phyloP scores from a whole-genome alignment of 1,284 basidiomycete genomes.

The Rhodotorula sp. region DNA sequence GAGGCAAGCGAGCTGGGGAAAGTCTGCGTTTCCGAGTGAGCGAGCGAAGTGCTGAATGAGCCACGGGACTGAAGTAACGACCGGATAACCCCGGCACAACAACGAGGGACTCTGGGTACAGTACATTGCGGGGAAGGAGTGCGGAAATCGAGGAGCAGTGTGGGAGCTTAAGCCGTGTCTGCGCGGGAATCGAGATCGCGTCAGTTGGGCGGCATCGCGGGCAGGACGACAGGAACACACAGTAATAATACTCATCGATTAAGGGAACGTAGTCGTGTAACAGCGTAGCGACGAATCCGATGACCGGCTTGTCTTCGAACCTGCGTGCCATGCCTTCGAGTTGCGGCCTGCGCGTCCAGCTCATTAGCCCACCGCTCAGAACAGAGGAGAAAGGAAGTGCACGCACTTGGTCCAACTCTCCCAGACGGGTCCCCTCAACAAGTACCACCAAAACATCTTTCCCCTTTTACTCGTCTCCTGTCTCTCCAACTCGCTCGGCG shows the following conservation, averaged over 20 bases:
- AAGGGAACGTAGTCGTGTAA: conserved; percentile 50
- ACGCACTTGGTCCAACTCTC: conserved; percentile 48
- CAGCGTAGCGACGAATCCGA: conserved; percentile 48
- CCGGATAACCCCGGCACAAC: too few species aligned
- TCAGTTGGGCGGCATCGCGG: neutral
- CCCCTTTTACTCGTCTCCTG: conserved; percentile 48
- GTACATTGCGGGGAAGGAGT: neutral
- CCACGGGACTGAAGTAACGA: too few species aligned
- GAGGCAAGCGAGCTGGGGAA: neutral
- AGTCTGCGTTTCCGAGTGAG: neutral
- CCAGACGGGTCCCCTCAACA: conserved; percentile 52
- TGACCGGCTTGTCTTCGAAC: conserved; percentile 47
- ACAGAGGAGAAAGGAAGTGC: neutral
- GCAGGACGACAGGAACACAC: conserved; percentile 12
- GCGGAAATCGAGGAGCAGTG: neutral
- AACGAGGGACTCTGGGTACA: too few species aligned
- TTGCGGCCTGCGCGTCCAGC: conserved; percentile 41
- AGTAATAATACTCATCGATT: conserved; percentile 53
- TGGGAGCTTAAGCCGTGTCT: conserved; percentile 2
- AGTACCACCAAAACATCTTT: conserved; percentile 51
- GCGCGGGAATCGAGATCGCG: too few species aligned
- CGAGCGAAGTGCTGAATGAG: neutral
- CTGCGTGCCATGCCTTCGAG: conserved; percentile 43
- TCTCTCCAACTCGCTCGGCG: conserved; percentile 47
- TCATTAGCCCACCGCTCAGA: too few species aligned